Evolutionary conservation across 441 rosid genomes (phyloP).

Genomic region (Capsella rubella): DNA sequence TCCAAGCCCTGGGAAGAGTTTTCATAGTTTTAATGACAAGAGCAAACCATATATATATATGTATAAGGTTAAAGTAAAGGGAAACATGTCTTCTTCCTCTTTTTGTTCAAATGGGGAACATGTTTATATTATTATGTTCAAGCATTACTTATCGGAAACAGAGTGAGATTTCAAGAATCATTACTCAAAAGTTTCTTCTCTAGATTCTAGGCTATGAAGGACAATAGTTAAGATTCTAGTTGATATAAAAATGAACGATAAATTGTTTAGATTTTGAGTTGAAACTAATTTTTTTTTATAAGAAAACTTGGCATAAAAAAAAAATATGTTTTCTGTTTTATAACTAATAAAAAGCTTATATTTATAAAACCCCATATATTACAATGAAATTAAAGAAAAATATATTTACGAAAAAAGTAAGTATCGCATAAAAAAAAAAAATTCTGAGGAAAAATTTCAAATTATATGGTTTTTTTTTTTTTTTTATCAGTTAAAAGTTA

Average conservation of each 20-base stretch:
- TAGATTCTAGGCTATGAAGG: not conserved
- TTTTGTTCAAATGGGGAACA: not conserved
- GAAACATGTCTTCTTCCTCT: not conserved
- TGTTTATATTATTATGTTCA: conserved; percentile 9
- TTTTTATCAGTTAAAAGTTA: no score
- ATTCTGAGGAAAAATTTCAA: not conserved
- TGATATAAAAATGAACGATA: not conserved
- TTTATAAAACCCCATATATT: no score
- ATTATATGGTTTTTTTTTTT: not conserved
- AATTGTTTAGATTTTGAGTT: not conserved
- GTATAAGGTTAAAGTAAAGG: not conserved
- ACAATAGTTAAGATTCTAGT: not conserved
- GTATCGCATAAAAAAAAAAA: not conserved
- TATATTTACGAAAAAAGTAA: not conserved
- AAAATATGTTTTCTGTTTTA: not conserved
- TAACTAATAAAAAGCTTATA: no score
- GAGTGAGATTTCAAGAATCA: not conserved
- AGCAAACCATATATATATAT: not conserved
- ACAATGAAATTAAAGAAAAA: not conserved
- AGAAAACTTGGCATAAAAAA: not conserved
- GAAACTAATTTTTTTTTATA: no score
- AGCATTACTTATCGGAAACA: conserved; percentile 5
- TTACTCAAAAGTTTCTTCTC: not conserved
- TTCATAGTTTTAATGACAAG: conserved; percentile 11
- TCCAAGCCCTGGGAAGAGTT: conserved; percentile 60